Evolutionary conservation across 306 rosid genomes (phyloP), one percentile per base, ranked within the genome.

Genomic region (Mimosa bimucronata): DNA sequence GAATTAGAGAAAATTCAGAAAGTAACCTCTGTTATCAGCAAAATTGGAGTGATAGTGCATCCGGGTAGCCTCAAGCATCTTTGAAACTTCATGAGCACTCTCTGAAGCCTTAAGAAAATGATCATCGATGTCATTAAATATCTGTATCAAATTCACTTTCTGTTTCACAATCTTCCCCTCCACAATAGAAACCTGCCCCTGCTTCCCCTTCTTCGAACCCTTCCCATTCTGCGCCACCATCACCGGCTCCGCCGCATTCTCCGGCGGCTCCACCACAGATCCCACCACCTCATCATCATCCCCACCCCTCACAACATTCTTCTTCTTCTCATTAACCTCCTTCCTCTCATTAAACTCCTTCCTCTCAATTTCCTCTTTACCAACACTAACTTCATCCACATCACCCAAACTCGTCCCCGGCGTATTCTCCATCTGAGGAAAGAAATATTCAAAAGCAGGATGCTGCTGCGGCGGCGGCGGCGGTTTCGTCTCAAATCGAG

Each of bases 41-140:
- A 91, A 91, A 73, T 91, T 91, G 10, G 94, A 91, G 85, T 91
- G 94, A 86, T 88, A 91, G 60, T 91, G 91, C 44, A 91, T 82
- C 75, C 90, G 66, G 16, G 94, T 88, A 1, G 94, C 92, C 87
- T 91, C 94, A 25, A 91, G 87, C 94, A 91, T 88, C 87, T 91
- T 88, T 12, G 94, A 91, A 70, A 91, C 91, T 19, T 91, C 92
- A 37, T 78, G 91, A 30, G 91, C 91, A 77, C 90, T 84, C 82
- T 91, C 88, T 0, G 92, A 91, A 42, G 94, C 94, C 75, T 84
- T 87, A 65, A 91, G 88, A 81, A 91, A 91, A 73, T 88, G 84
- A 28, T 88, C 92, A 79, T 91, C 94, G 26, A 91, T 81, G 0
- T 70, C 85, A 62, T 4, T 68, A 83, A 85, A 87, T 64, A 88